These are phyloP conservation scores for Punica granatum DNA, from an alignment of 345 rosid genomes.

Conservation along the genomic window DNA sequence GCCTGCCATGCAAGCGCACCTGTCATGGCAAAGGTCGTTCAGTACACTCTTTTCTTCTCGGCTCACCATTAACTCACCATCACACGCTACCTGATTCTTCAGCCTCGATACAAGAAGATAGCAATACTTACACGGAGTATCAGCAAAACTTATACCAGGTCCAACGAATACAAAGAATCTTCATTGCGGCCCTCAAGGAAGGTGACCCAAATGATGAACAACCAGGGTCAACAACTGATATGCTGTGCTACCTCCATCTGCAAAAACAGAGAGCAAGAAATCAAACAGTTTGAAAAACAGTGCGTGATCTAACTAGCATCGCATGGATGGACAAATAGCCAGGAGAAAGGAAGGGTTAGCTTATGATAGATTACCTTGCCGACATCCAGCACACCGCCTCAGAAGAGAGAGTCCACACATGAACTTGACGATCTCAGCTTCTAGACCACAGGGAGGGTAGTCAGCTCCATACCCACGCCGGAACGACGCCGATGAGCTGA, in stretches of 20 bases:
- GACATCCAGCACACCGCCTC: not conserved
- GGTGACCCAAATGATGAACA: not conserved
- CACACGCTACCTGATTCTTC: not conserved
- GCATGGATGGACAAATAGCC: not conserved
- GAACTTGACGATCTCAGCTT: not conserved
- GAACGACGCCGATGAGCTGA: too few species aligned
- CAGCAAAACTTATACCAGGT: not conserved
- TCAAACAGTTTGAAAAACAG: not conserved
- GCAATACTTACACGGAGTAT: not conserved
- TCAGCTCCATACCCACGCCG: too few species aligned
- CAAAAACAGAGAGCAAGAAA: not conserved
- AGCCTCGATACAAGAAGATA: not conserved
- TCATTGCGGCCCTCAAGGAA: not conserved
- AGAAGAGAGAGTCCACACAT: not conserved
- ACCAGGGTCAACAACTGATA: not conserved
- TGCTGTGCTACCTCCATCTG: not conserved
- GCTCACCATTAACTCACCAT: not conserved
- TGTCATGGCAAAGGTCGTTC: slow-evolving; percentile 23
- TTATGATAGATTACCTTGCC: not conserved
- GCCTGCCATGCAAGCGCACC: slow-evolving; percentile 29
- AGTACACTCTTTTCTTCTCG: slow-evolving; percentile 4
- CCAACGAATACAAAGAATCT: not conserved
- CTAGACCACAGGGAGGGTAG: not conserved
- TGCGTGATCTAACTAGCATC: not conserved
- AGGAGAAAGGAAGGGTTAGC: not conserved